phyloP scores from a whole-genome alignment of 176 grass and related monocot species.

The Lolium multiflorum region DNA sequence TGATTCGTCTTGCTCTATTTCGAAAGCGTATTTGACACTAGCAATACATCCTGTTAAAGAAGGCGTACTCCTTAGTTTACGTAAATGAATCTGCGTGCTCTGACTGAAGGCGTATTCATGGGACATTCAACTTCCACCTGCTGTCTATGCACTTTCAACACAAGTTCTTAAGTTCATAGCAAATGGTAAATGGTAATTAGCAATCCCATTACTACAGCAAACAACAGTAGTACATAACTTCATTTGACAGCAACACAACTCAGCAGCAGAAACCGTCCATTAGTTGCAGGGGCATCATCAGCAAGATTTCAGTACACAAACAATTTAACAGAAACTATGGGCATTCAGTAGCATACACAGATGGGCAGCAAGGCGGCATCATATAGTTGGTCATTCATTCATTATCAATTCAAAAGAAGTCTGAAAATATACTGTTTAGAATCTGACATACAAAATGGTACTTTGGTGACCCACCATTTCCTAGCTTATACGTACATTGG shows the following conservation, averaged over 20 bases:
- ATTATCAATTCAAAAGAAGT: no score
- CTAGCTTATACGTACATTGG: no score
- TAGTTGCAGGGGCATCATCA: background rate
- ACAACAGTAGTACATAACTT: background rate
- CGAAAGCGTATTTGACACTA: background rate
- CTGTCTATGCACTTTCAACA: background rate
- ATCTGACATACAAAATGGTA: no score
- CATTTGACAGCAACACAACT: background rate
- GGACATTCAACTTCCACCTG: no score
- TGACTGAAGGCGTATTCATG: background rate
- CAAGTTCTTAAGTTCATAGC: background rate
- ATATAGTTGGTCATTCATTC: no score
- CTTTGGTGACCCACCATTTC: no score
- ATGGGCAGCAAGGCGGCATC: no score
- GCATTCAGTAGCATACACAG: no score
- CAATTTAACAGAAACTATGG: no score
- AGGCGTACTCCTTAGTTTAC: background rate
- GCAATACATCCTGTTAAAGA: rapidly evolving
- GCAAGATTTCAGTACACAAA: background rate
- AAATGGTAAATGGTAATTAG: background rate
- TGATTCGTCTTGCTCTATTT: slow-evolving; percentile 5
- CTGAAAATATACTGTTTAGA: no score
- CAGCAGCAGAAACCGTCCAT: background rate
- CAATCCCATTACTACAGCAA: background rate
- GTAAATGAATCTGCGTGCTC: background rate